Percentiles rank a stretch among this genome's conserved stretches.
Conservation (phyloP, 768 basidiomycete genomes). For the Cyclocybe cylindracea region DNA sequence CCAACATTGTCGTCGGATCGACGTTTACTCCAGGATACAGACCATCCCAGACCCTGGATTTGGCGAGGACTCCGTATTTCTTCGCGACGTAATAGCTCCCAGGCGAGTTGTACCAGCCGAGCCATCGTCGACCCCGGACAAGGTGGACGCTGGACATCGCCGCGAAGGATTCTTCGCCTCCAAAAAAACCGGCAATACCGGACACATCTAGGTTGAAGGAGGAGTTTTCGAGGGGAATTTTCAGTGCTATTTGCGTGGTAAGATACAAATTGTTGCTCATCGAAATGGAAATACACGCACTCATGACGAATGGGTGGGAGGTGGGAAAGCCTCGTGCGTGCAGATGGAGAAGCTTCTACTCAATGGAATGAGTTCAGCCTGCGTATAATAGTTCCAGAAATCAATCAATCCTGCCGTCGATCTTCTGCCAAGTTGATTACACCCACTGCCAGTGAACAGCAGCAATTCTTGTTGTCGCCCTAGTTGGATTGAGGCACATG, state of each 20-base stretch:
- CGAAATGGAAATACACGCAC: no score
- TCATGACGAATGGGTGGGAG: no score
- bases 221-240: slow-evolving; percentile 7
- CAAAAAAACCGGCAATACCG: slow-evolving; percentile 18
- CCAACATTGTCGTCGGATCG: slow-evolving; percentile 16
- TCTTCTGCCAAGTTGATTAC: no score
- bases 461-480: no score
- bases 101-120: slow-evolving; percentile 20
- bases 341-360: no score
- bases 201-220: slow-evolving; percentile 15
- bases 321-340: no score
- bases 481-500: no score
- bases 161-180: slow-evolving; percentile 18
- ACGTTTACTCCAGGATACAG: slow-evolving; percentile 15
- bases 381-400: no score
- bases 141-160: slow-evolving; percentile 19
- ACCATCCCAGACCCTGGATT: slow-evolving; percentile 15
- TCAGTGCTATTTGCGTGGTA: neutral
- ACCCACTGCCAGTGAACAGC: no score
- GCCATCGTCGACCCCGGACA: slow-evolving; percentile 14
- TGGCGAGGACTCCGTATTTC: slow-evolving; percentile 15
- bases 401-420: no score
- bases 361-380: no score
- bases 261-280: no score
- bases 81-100: slow-evolving; percentile 18